Base-by-base conservation (phyloP, 306 rosid species). In the Begonia peltatifolia region DNA sequence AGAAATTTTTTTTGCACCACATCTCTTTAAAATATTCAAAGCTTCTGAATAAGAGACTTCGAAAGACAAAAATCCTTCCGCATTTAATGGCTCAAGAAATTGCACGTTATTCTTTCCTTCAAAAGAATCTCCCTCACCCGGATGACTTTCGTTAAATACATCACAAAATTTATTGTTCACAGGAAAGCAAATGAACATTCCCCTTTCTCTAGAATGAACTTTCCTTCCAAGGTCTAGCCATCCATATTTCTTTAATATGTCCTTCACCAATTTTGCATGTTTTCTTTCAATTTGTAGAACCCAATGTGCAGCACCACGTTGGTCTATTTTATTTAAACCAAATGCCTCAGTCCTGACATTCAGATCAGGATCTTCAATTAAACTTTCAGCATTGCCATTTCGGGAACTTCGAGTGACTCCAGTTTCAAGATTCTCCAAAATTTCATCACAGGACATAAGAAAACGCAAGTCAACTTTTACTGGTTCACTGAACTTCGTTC, bases 401-500 rank as follows among this genome's bases (percentile, higher is more conserved):
- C 18, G 71, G 14, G 57, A 56, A 66, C 59, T 60, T 63, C 44
- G 59, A 49, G 61, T 56, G 25, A 50, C 63, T 44, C 48, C 48
- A 53, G 14, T 68, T 55, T 67, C 70, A 35, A 42, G 50, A 63
- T 69, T 53, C 65, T 65, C 50, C 50, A 35, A 46, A 59, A 57
- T 69, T 42, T 66, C 82, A 63, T 57, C 69, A 57, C 67, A 57
- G 41, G 53, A 61, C 53, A 12, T 56, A 57, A 78, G 52, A 41
- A 75, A 68, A 61, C 63, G 71, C 78, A 90, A 49, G 56, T 74
- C 71, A 63, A 90, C 66, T 71, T 74, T 90, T 61, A 79, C 64
- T 42, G 94, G 95, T 80, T 74, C 87, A 50, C 95, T 90, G 71
- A 90, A 90, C 73, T 75, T 90, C 51, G 97, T 80, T 68, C 94